A percentile compares a stretch with the other conserved stretches of the same genome.
Conservation (phyloP, 2,329 filamentous ascomycete genomes). For the Microsporum ferrugineum region DNA sequence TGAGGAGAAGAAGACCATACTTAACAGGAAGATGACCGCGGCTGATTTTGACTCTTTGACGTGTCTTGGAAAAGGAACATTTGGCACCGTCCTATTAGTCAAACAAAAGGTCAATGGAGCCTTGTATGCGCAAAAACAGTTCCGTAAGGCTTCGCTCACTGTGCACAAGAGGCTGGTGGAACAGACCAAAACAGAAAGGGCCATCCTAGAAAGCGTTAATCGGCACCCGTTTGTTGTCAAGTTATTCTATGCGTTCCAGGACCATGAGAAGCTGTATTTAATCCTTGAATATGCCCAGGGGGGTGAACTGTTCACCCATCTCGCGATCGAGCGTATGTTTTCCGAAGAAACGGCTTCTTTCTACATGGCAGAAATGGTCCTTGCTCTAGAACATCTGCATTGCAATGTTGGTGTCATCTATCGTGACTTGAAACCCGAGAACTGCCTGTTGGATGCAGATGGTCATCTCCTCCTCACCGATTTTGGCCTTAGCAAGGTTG, state of each 20-base stretch:
- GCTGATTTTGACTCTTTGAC: slow-evolving; percentile 82
- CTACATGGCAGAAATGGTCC: slow-evolving; percentile 97
- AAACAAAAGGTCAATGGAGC: slow-evolving; percentile 79
- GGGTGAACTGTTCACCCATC: slow-evolving; percentile 90
- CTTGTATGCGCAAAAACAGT: slow-evolving; percentile 94
- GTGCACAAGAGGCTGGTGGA: slow-evolving; percentile 94
- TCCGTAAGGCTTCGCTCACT: slow-evolving; percentile 89
- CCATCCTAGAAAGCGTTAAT: slow-evolving; percentile 90
- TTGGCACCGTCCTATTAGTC: slow-evolving; percentile 86
- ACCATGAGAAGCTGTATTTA: slow-evolving; percentile 92
- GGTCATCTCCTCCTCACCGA: slow-evolving; percentile 92
- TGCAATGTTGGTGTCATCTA: slow-evolving; percentile 88
- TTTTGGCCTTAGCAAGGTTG: slow-evolving; percentile 92
- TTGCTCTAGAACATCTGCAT: slow-evolving; percentile 88
- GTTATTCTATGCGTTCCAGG: slow-evolving; percentile 95
- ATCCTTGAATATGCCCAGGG: slow-evolving; percentile 97
- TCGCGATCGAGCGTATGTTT: slow-evolving; percentile 92
- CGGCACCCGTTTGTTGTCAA: slow-evolving; percentile 96
- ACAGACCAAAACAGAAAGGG: slow-evolving; percentile 93
- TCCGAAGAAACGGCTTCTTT: slow-evolving; percentile 79
- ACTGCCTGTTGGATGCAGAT: slow-evolving; percentile 82
- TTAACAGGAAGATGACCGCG: slow-evolving; percentile 73
- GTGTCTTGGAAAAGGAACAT: slow-evolving; percentile 91
- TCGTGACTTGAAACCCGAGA: slow-evolving; percentile 93
- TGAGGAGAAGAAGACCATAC: slow-evolving; percentile 41